Base-by-base conservation (phyloP, 768 basidiomycete species). In the Tylopilus rubrobrunneus region DNA sequence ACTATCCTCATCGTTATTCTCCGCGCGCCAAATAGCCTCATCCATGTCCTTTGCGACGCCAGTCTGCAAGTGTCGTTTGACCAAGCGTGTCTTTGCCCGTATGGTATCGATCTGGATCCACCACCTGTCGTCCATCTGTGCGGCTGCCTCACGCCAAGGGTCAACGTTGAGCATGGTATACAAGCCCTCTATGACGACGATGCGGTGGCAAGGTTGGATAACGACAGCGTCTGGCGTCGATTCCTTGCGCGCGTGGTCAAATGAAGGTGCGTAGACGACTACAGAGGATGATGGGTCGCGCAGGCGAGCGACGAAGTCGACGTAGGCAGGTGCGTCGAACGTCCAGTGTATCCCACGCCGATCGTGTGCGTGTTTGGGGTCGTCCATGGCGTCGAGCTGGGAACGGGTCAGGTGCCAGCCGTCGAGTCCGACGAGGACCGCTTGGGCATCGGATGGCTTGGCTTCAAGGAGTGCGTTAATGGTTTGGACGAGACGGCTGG, bases 271-370 rank as follows among this genome's bases (percentile, higher is more conserved):
- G 11, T 78, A 79, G 60, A 86, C 69, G 27, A 71, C 57, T 39
- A 14, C 2, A 11, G 55, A 49, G 12, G 64, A 5, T 9, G 28
- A 4, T 0, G 45, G 59, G 17, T 48, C 47, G 19, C 82, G 80
- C 9, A 97, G 72, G 12, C 73, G 65, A 15, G 70, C 71, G 12
- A 94, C 72, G 61, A 95, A 95, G 0, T 75, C 62, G 51, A 84
- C 78, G 68, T 93, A 97, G 25, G 76, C 75, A n/a, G 67, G 59
- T 6, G 81, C 84, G 60, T 97, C 86, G 63, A 98, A 98, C 2
- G 94, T 97, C 88, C 92, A 96, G 60, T 93, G 89, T 14, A 79
- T 85, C 3, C 95, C 95, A 21, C 94, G 81, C 44, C 91, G 71
- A 53, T 86, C 86, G 60, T 87, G 83, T 0, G 94, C 92, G 40